A percentile compares a stretch with the other conserved stretches of the same genome.
These are phyloP conservation scores for Sporothrix protearum DNA, from an alignment of 2,329 filamentous ascomycete species.

Conservation along the genomic window DNA sequence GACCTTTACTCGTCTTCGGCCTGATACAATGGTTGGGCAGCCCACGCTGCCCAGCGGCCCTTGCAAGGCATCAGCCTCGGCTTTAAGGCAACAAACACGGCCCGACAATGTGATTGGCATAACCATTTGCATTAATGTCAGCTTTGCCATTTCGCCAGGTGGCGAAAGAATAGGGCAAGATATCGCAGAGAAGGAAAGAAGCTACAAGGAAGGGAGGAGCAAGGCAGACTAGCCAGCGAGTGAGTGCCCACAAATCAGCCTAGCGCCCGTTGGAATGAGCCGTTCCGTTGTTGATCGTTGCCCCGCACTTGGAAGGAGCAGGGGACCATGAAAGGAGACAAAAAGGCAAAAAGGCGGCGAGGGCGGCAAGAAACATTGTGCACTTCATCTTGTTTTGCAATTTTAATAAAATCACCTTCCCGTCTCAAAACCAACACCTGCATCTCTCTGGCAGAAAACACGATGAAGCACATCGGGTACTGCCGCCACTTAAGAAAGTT, in stretches of 20 bases:
- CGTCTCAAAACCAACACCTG: too few relatives aligned
- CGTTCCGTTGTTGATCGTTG: background rate
- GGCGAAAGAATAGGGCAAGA: background rate
- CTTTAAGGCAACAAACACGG: conserved; percentile 4
- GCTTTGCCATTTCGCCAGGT: conserved; percentile 2
- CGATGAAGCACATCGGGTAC: background rate
- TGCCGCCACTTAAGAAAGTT: background rate
- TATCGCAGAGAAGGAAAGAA: background rate
- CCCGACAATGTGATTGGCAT: conserved; percentile 15
- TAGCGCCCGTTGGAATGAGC: background rate
- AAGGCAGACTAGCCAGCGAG: background rate
- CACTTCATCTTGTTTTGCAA: background rate
- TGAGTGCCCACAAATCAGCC: background rate
- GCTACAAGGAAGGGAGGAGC: background rate
- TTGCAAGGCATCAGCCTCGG: background rate
- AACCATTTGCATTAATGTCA: conserved; percentile 7
- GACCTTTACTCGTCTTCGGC: background rate
- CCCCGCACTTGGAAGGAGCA: background rate
- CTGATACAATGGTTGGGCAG: background rate
- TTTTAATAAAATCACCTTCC: too few relatives aligned
- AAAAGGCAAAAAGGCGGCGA: background rate
- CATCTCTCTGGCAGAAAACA: too few relatives aligned
- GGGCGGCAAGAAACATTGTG: background rate
- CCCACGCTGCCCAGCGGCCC: background rate
- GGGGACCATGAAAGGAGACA: too few relatives aligned